Evolutionary conservation across 257 asterid genomes (phyloP).

Genomic region (Fraxinus anomala): DNA sequence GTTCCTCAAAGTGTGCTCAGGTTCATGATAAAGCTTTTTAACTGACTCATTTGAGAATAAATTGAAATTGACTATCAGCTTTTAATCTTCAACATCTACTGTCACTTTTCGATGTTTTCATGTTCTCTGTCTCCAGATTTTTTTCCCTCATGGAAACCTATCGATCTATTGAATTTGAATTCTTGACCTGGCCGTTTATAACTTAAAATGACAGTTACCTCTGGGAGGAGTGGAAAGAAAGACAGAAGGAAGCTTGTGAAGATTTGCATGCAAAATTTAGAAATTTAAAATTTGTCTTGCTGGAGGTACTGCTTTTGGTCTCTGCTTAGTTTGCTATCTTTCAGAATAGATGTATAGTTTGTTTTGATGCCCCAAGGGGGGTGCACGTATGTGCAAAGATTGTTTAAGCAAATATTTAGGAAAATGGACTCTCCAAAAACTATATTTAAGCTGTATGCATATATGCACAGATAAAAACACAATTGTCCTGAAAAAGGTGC

Average conservation of each 20-base stretch:
- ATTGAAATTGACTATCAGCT: background rate
- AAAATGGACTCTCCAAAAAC: too few relatives aligned
- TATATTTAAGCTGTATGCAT: too few relatives aligned
- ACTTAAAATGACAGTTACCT: conserved; percentile 64
- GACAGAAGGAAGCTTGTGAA: conserved; percentile 62
- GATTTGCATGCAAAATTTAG: conserved; percentile 62
- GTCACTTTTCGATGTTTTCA: background rate
- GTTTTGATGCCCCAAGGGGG: too few relatives aligned
- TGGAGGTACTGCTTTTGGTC: conserved; percentile 60
- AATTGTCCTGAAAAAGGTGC: too few relatives aligned
- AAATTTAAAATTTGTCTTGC: conserved; percentile 69
- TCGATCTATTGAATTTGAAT: conserved; percentile 14
- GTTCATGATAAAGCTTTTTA: background rate
- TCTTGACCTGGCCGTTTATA: conserved; percentile 21
- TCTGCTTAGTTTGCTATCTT: background rate
- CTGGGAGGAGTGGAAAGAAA: conserved; percentile 96
- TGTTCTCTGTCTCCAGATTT: background rate
- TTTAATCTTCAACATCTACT: background rate
- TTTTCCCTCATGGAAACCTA: conserved; percentile 6
- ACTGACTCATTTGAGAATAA: background rate
- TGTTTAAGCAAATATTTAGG: too few relatives aligned
- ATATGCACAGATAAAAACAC: too few relatives aligned
- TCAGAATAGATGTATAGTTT: too few relatives aligned
- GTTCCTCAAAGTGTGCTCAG: background rate
- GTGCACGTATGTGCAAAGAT: too few relatives aligned